phyloP scores from a whole-genome alignment of 2,329 filamentous ascomycete genomes.

The Aspergillus fumigatus region DNA sequence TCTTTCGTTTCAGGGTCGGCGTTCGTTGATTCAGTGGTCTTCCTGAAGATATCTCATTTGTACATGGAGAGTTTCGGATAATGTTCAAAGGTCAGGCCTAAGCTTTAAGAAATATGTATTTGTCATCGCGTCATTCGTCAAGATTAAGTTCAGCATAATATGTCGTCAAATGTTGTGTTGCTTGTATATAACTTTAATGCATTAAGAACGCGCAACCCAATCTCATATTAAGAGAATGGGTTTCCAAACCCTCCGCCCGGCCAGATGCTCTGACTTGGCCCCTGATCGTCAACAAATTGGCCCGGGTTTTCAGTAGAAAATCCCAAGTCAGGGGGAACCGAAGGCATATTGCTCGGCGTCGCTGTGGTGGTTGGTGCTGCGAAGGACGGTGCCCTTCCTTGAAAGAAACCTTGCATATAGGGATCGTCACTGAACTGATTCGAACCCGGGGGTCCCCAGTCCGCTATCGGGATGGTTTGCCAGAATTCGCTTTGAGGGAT shows the following conservation, averaged over 20 bases:
- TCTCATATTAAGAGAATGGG: not conserved
- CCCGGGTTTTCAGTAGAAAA: not conserved
- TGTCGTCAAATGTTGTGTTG: not conserved
- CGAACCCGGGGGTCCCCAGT: conserved; percentile 60
- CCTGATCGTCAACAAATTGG: not conserved
- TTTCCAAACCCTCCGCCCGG: not conserved
- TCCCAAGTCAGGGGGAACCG: conserved; percentile 2
- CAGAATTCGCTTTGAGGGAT: conserved; percentile 61
- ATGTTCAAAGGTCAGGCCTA: not conserved
- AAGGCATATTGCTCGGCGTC: not conserved
- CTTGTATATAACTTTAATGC: not conserved
- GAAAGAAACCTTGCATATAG: not conserved
- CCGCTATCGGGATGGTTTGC: conserved; percentile 84
- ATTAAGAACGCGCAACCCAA: not conserved
- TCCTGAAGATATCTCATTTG: not conserved
- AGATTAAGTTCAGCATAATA: not conserved
- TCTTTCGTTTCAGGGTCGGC: conserved; percentile 5
- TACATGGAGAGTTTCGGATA: not conserved
- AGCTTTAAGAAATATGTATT: not conserved
- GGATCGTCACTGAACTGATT: not conserved
- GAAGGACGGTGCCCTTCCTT: not conserved
- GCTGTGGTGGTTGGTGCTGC: not conserved
- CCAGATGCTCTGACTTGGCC: not conserved
- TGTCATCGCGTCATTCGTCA: not conserved
- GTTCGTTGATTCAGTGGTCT: not conserved